Evolutionary conservation across 495 filamentous ascomycete species (phyloP).

Genomic region (Staphylotrichum tortipilum): DNA sequence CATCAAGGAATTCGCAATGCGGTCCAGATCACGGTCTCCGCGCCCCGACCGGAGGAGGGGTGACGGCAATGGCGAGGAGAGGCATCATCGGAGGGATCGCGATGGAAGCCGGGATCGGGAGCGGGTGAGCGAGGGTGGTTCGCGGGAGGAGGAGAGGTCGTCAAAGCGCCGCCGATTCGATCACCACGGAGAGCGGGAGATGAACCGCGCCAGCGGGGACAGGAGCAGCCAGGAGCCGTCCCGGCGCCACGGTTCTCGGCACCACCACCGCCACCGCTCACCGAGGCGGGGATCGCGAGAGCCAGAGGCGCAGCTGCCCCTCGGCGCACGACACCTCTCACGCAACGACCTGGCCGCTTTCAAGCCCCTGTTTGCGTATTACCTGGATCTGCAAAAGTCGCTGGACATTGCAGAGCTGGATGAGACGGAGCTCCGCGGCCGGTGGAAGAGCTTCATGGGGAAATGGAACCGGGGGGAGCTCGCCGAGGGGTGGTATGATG

Average conservation of each 20-base stretch:
- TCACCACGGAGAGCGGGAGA: neutral
- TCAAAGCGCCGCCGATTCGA: neutral
- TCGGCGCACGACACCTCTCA: constrained; percentile 52
- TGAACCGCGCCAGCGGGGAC: neutral
- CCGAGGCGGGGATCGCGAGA: neutral
- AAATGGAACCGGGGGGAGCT: constrained; percentile 96
- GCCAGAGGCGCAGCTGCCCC: constrained; percentile 51
- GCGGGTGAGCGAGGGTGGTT: neutral
- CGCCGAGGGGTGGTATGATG: constrained; percentile 90
- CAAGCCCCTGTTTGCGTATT: constrained; percentile 69
- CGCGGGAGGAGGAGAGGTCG: neutral
- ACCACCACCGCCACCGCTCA: constrained; percentile 13
- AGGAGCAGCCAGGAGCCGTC: neutral
- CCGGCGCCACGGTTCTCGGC: constrained; percentile 12
- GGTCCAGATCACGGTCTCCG: constrained; percentile 1
- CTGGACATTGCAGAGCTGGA: constrained; percentile 54
- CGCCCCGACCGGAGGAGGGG: neutral
- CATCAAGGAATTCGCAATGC: no score
- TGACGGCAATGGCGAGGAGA: neutral
- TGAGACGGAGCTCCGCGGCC: constrained; percentile 62
- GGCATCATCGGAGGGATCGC: neutral
- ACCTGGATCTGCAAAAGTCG: constrained; percentile 84
- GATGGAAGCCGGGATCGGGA: neutral
- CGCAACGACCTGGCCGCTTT: constrained; percentile 56
- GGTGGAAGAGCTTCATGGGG: constrained; percentile 87